Evolutionary conservation across 1,284 basidiomycete species (phyloP).

Genomic region (Wallemia mellicola): DNA sequence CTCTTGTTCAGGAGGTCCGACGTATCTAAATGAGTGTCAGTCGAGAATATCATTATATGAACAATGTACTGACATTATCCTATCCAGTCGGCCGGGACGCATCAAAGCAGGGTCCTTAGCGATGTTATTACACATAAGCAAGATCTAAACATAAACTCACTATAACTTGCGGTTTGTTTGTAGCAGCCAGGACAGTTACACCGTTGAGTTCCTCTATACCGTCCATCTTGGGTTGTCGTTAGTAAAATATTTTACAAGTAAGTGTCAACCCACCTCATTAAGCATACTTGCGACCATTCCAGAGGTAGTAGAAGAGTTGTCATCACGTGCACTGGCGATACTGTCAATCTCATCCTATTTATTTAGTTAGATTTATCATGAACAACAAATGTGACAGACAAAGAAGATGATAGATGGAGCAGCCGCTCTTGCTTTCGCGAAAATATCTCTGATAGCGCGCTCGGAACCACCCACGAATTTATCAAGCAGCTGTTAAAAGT

Average conservation of each 20-base stretch:
- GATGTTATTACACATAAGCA: background rate
- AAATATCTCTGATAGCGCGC: slow-evolving; percentile 72
- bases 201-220: slow-evolving; percentile 77
- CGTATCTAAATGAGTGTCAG: slow-evolving; percentile 34
- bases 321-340: slow-evolving; percentile 31
- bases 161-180: slow-evolving; percentile 76
- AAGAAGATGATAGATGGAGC: slow-evolving; percentile 91
- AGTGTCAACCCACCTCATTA: slow-evolving; percentile 22
- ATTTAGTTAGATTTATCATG: background rate
- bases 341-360: slow-evolving; percentile 84
- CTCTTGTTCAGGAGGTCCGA: slow-evolving; percentile 55
- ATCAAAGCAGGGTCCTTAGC: slow-evolving; percentile 67
- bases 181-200: slow-evolving; percentile 82
- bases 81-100: slow-evolving; percentile 81
- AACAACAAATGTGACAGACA: slow-evolving; percentile 21
- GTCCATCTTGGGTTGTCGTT: slow-evolving; percentile 45
- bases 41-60: too few species aligned
- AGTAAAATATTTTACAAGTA: background rate
- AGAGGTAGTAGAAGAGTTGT: slow-evolving; percentile 36
- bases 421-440: slow-evolving; percentile 73
- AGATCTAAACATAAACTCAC: slow-evolving; percentile 20
- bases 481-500: slow-evolving; percentile 37
- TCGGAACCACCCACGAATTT: slow-evolving; percentile 97
- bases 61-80: slow-evolving; percentile 26
- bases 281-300: slow-evolving; percentile 76